phyloP scores from a whole-genome alignment of 2,329 filamentous ascomycete genomes.

The Mycosphaerelloides madeirae region DNA sequence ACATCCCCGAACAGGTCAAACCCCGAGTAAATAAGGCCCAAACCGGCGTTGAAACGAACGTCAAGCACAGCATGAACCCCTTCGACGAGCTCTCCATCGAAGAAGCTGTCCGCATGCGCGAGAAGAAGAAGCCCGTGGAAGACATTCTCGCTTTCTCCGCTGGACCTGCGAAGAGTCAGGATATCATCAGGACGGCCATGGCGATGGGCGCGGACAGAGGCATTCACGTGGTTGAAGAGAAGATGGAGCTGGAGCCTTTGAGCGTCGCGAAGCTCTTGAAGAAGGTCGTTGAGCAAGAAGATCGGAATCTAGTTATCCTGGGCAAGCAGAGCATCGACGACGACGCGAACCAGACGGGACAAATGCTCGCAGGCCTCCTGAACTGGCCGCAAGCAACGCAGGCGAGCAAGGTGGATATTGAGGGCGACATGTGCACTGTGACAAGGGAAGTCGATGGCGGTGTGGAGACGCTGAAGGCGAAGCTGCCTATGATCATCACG shows the following conservation, averaged over 20 bases:
- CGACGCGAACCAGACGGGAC: conserved; percentile 90
- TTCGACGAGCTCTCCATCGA: conserved; percentile 98
- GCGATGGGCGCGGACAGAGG: conserved; percentile 95
- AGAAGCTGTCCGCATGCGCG: conserved; percentile 89
- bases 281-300: conserved; percentile 74
- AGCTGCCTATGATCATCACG: conserved; percentile 88
- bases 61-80: conserved; percentile 98
- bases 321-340: conserved; percentile 99
- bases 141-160: conserved; percentile 88
- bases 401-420: conserved; percentile 77
- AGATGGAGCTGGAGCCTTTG: conserved; percentile 81
- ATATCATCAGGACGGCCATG: conserved; percentile 92
- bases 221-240: conserved; percentile 67
- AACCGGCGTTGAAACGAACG: conserved; percentile 86
- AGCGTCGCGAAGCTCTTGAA: conserved; percentile 85
- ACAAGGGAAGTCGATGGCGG: conserved; percentile 93
- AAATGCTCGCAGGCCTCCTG: conserved; percentile 91
- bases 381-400: conserved; percentile 94
- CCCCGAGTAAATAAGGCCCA: conserved; percentile 65
- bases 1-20: conserved; percentile 51
- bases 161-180: conserved; percentile 79
- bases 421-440: conserved; percentile 67
- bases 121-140: conserved; percentile 65
- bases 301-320: conserved; percentile 84
- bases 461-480: conserved; percentile 79